phyloP scores from a whole-genome alignment of 2,329 filamentous ascomycete genomes.

The Aspergillus pseudoterreus region DNA sequence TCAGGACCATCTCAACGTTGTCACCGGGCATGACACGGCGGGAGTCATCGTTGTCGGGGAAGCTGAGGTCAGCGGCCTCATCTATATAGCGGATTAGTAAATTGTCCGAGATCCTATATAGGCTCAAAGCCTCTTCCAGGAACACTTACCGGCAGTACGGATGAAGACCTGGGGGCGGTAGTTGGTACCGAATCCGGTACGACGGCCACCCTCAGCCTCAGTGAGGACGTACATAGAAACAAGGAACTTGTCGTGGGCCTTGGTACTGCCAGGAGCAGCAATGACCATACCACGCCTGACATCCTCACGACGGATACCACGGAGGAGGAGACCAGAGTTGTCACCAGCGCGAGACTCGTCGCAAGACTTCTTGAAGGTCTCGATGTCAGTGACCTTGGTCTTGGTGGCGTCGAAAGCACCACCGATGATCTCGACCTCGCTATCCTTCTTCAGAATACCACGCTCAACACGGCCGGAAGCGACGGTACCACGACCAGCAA shows the following conservation, averaged over 20 bases:
- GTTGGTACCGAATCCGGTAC: conserved; percentile 92
- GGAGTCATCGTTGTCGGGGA: conserved; percentile 74
- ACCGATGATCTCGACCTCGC: conserved; percentile 91
- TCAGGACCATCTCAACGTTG: conserved; percentile 95
- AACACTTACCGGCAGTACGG: conserved; percentile 76
- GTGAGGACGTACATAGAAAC: conserved; percentile 94
- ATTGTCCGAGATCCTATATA: not conserved
- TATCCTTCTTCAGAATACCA: conserved; percentile 87
- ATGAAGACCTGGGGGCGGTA: conserved; percentile 97
- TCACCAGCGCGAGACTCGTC: conserved; percentile 94
- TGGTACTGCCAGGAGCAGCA: conserved; percentile 75
- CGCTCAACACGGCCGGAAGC: conserved; percentile 97
- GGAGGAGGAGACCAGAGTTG: conserved; percentile 95
- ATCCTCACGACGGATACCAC: conserved; percentile 94
- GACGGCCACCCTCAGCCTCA: conserved; percentile 96
- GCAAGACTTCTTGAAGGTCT: conserved; percentile 99
- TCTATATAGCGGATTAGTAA: conserved; percentile 36
- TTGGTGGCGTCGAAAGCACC: conserved; percentile 80
- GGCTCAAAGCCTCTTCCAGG: not conserved
- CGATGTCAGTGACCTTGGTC: conserved; percentile 99
- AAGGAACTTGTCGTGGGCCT: conserved; percentile 87
- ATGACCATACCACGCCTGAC: conserved; percentile 93
- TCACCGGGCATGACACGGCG: conserved; percentile 97
- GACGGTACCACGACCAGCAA: conserved; percentile 91
- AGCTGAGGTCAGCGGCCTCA: conserved; percentile 71